Conservation (phyloP, 2,329 filamentous ascomycete genomes). For the Aspergillus japonicus region DNA sequence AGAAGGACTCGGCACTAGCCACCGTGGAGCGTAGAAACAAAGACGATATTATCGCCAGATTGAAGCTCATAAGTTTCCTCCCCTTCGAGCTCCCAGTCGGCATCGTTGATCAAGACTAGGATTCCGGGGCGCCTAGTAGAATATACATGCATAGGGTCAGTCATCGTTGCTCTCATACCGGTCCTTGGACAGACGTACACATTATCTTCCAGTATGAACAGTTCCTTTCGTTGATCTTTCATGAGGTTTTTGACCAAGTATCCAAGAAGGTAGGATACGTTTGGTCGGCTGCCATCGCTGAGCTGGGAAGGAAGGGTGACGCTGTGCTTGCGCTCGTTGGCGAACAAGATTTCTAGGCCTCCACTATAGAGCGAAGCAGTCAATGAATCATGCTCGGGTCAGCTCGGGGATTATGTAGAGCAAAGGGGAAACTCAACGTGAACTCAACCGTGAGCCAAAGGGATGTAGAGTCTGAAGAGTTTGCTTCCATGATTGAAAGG, state of each 20-base stretch:
- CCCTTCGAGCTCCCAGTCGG: conserved; percentile 96
- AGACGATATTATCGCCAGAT: conserved; percentile 80
- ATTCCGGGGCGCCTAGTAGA: conserved; percentile 81
- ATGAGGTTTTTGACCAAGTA: conserved; percentile 80
- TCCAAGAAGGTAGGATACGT: conserved; percentile 71
- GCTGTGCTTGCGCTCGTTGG: conserved; percentile 71
- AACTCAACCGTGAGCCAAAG: conserved; percentile 69
- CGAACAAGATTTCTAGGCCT: conserved; percentile 91
- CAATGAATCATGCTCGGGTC: not conserved
- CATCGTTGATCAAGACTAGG: conserved; percentile 93
- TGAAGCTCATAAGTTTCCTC: conserved; percentile 87
- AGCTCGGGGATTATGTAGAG: not conserved
- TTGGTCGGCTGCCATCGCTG: conserved; percentile 60
- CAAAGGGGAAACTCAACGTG: conserved; percentile 50
- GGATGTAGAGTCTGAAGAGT: conserved; percentile 38
- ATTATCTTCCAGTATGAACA: conserved; percentile 83
- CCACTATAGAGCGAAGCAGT: conserved; percentile 56
- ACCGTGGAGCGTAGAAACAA: conserved; percentile 94
- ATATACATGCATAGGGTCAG: conserved; percentile 13
- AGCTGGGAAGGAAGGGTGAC: conserved; percentile 66
- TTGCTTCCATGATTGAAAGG: conserved; percentile 3
- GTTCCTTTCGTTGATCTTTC: conserved; percentile 79
- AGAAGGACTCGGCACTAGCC: conserved; percentile 54
- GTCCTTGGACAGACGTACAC: conserved; percentile 62
- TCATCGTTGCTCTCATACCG: conserved; percentile 11